Conservation (phyloP, 805 yeast species). For the Diddensiella transvaalensis region DNA sequence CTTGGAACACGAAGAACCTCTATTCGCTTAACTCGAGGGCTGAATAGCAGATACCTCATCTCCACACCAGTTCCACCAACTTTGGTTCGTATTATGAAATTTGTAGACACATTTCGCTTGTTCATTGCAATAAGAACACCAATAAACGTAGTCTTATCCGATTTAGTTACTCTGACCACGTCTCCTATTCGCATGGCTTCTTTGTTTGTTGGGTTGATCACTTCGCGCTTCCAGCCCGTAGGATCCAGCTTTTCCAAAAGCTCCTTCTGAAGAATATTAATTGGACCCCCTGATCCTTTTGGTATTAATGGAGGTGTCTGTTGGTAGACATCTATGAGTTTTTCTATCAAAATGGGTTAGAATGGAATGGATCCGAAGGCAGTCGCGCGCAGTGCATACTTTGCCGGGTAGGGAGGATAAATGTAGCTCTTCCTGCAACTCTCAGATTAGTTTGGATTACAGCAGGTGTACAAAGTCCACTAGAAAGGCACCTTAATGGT, state of each 20-base stretch:
- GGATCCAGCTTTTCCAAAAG: slow-evolving; percentile 65
- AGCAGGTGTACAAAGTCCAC: not conserved
- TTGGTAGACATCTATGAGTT: slow-evolving; percentile 34
- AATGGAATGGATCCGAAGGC: no score
- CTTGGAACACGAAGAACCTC: slow-evolving; percentile 74
- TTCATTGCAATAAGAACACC: slow-evolving; percentile 80
- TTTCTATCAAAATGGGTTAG: slow-evolving; percentile 15
- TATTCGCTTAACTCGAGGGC: slow-evolving; percentile 71
- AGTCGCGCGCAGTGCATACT: not conserved
- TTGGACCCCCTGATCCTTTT: slow-evolving; percentile 29
- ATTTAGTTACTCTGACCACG: slow-evolving; percentile 68
- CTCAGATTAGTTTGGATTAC: not conserved
- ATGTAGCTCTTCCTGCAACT: not conserved
- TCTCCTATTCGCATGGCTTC: slow-evolving; percentile 74
- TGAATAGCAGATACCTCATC: slow-evolving; percentile 71
- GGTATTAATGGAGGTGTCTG: slow-evolving; percentile 34
- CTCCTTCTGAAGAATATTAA: slow-evolving; percentile 47
- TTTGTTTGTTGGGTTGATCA: slow-evolving; percentile 46
- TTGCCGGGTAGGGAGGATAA: not conserved
- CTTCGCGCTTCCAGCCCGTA: slow-evolving; percentile 58
- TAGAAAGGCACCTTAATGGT: no score
- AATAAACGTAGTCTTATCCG: slow-evolving; percentile 53
- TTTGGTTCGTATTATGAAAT: slow-evolving; percentile 78
- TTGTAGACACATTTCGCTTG: slow-evolving; percentile 67
- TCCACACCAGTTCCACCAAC: slow-evolving; percentile 83